These are phyloP conservation scores for Boletus vermiculosoides DNA, from an alignment of 768 basidiomycete species.

Conservation along the genomic window DNA sequence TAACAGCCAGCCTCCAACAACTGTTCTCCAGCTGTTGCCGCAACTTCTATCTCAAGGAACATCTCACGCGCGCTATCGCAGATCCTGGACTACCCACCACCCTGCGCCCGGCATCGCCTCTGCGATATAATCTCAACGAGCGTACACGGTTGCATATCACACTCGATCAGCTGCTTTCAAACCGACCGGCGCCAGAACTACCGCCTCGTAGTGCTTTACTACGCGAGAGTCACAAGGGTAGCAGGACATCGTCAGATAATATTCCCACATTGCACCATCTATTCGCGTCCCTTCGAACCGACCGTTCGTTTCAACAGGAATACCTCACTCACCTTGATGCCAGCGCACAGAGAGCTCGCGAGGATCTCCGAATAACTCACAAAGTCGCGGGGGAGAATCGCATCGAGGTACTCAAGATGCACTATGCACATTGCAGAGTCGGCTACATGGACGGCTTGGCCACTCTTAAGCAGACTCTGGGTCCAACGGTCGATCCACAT, in stretches of 20 bases:
- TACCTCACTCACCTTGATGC: slow-evolving; percentile 10
- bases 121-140: not conserved
- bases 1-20: no score
- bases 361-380: not conserved
- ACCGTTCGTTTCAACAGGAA: slow-evolving; percentile 1
- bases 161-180: not conserved
- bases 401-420: not conserved
- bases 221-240: not conserved
- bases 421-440: not conserved
- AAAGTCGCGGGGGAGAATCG: no score
- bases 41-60: no score
- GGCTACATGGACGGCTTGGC: slow-evolving; percentile 1
- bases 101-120: not conserved
- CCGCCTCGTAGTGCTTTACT: not conserved
- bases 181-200: not conserved
- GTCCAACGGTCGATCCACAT: not conserved
- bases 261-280: not conserved
- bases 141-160: not conserved
- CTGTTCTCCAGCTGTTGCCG: no score
- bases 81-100: not conserved
- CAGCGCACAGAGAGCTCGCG: not conserved
- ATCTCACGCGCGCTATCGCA: not conserved
- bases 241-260: not conserved
- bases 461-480: slow-evolving; percentile 3
- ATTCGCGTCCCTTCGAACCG: not conserved